Evolutionary conservation across 1,284 basidiomycete genomes (phyloP).

Genomic region (Takashimella tepidaria): DNA sequence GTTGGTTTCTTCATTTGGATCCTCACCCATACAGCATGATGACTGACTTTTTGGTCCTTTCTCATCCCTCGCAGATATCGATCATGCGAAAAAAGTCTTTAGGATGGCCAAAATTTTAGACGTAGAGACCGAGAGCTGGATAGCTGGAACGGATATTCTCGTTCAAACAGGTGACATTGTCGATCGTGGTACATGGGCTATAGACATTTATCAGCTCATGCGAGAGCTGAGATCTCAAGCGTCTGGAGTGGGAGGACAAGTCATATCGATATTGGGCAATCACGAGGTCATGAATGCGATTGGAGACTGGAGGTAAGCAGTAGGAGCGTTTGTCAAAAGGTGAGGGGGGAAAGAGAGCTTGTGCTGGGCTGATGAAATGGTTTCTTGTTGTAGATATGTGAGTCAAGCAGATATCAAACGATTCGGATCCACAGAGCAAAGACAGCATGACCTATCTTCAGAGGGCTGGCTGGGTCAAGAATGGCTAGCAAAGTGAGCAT

Average conservation of each 20-base stretch:
- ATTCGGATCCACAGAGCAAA: conserved; percentile 64
- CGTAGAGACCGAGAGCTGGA: conserved; percentile 66
- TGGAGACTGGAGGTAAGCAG: conserved; percentile 72
- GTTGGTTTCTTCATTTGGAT: too few species aligned
- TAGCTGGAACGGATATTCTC: conserved; percentile 69
- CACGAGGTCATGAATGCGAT: conserved; percentile 70
- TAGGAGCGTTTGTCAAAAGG: background rate
- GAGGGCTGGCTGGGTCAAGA: conserved; percentile 72
- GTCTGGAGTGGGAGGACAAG: conserved; percentile 58
- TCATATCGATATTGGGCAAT: conserved; percentile 75
- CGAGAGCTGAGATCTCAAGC: conserved; percentile 75
- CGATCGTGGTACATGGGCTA: conserved; percentile 83
- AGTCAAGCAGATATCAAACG: conserved; percentile 70
- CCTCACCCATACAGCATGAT: too few species aligned
- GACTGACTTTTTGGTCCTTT: too few species aligned
- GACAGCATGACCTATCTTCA: conserved; percentile 62
- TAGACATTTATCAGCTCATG: conserved; percentile 74
- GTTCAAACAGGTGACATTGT: conserved; percentile 94
- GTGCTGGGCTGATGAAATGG: background rate
- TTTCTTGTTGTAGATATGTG: conserved; percentile 62
- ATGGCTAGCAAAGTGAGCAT: conserved; percentile 67
- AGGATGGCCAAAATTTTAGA: conserved; percentile 66
- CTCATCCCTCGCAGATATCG: conserved; percentile 56
- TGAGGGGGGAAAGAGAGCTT: background rate
- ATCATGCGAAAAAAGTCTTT: conserved; percentile 66